phyloP scores from a whole-genome alignment of 495 filamentous ascomycete species.

The Evernia prunastri region DNA sequence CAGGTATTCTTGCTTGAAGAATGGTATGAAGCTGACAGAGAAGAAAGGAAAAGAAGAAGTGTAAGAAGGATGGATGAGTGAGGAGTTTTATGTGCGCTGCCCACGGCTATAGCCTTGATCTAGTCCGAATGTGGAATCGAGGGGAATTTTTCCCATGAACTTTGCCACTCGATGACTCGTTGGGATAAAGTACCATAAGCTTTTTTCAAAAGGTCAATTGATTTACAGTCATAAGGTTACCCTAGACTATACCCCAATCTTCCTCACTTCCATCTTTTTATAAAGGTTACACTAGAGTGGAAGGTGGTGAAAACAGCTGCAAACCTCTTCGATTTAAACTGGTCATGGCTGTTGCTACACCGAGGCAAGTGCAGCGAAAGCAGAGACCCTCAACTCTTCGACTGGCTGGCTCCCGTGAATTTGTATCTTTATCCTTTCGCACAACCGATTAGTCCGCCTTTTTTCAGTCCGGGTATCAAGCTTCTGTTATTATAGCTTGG shows the following conservation, averaged over 20 bases:
- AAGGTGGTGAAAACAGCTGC: background rate
- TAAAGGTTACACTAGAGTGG: background rate
- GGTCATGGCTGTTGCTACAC: background rate
- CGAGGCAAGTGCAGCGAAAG: background rate
- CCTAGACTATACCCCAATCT: background rate
- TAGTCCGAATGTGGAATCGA: slow-evolving; percentile 8
- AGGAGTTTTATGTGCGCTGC: slow-evolving; percentile 9
- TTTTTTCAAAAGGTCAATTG: background rate
- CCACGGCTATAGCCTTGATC: slow-evolving; percentile 1
- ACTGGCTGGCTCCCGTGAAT: background rate
- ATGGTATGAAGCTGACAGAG: slow-evolving; percentile 10
- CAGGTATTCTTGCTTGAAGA: slow-evolving; percentile 14
- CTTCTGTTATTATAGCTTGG: background rate
- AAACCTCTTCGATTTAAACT: background rate
- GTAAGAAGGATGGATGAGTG: background rate
- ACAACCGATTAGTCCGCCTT: background rate
- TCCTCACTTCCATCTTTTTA: background rate
- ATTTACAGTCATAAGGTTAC: background rate
- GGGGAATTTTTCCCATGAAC: background rate
- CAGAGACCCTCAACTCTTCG: background rate
- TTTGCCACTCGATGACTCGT: background rate
- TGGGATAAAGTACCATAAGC: background rate
- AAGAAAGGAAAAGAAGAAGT: slow-evolving; percentile 6
- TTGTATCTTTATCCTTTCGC: background rate
- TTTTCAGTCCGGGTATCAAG: background rate